Evolutionary conservation across 331 rosid species (phyloP).

Genomic region (Malus hybrid): DNA sequence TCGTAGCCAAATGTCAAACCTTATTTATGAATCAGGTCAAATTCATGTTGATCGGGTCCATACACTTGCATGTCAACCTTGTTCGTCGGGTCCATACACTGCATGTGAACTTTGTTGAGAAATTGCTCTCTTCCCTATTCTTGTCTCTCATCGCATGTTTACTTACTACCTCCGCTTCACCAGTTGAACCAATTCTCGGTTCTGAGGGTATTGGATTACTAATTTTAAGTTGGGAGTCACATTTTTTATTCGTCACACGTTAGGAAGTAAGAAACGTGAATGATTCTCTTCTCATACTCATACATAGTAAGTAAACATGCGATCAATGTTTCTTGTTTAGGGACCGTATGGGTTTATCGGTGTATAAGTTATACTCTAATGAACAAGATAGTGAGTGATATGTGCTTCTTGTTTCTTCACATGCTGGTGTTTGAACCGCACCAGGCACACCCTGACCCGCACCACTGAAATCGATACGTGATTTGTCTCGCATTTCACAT

Average conservation of each 20-base stretch:
- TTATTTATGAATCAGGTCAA: background rate
- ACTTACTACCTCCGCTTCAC: background rate
- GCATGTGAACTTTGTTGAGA: background rate
- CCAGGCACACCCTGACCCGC: conserved; percentile 17
- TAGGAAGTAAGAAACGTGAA: too few relatives aligned
- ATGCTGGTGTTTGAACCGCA: conserved; percentile 14
- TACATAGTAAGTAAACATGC: background rate
- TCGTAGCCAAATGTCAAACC: background rate
- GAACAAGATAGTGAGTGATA: background rate
- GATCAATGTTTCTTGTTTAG: background rate
- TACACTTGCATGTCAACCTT: too few relatives aligned
- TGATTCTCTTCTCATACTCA: background rate
- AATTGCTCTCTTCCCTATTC: background rate
- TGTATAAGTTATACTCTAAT: too few relatives aligned
- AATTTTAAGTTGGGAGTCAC: too few relatives aligned
- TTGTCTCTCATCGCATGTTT: background rate
- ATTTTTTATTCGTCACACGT: too few relatives aligned
- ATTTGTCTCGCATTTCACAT: background rate
- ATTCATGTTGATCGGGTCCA: background rate
- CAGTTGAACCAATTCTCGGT: too few relatives aligned
- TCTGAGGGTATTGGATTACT: too few relatives aligned
- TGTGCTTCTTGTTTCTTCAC: conserved; percentile 9
- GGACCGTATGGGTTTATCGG: background rate
- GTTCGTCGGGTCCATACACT: background rate
- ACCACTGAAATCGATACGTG: background rate